These are phyloP conservation scores for Gymnopilus dilepis DNA, from an alignment of 768 basidiomycete genomes.

Conservation along the genomic window DNA sequence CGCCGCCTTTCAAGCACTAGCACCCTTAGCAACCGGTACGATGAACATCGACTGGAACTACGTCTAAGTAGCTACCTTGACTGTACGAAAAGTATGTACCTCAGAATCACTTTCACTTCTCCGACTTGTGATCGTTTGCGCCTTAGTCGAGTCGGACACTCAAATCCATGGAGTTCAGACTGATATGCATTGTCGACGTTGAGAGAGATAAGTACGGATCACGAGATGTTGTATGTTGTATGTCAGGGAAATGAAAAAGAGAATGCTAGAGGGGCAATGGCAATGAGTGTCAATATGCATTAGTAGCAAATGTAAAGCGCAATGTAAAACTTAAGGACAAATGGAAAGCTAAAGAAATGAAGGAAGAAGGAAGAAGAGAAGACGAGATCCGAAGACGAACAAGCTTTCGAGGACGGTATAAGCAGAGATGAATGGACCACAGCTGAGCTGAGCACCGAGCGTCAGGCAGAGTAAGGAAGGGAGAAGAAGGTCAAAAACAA, in stretches of 20 bases:
- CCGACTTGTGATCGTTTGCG: neutral
- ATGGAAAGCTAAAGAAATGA: neutral
- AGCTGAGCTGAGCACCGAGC: neutral
- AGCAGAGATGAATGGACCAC: neutral
- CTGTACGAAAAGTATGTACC: no score
- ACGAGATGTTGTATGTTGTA: constrained; percentile 20
- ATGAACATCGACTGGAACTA: constrained; percentile 34
- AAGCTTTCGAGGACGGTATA: neutral
- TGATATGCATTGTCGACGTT: constrained; percentile 1
- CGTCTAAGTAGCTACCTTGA: constrained; percentile 12
- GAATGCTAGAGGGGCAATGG: constrained; percentile 20
- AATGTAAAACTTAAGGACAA: constrained; percentile 2
- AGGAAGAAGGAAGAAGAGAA: neutral
- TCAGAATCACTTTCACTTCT: no score
- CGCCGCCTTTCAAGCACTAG: constrained; percentile 33
- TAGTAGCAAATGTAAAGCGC: constrained; percentile 16
- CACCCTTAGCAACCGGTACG: constrained; percentile 28
- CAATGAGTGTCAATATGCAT: constrained; percentile 27
- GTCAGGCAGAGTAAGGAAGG: neutral
- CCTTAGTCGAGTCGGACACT: neutral
- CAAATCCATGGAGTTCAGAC: neutral
- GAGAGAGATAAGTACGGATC: constrained; percentile 19
- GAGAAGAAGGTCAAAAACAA: neutral
- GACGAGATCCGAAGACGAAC: constrained; percentile 2
- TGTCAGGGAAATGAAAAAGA: constrained; percentile 12